Evolutionary conservation across 2,329 filamentous ascomycete species (phyloP), one percentile per base, ranked within the genome.

Genomic region (Gaeumannomyces sp.): DNA sequence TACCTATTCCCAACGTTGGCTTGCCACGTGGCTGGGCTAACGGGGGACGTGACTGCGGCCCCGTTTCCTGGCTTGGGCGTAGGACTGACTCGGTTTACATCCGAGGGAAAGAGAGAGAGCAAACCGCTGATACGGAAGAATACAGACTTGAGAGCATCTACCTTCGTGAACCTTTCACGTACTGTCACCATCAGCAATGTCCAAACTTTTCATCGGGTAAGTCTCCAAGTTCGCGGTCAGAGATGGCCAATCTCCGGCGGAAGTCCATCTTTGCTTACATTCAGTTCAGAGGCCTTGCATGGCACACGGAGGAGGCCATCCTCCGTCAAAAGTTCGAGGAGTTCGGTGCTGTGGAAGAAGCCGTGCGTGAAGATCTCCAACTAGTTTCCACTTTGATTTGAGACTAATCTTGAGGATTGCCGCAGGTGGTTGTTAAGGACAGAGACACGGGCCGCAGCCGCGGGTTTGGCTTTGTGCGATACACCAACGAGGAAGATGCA

Each of bases 401-500:
- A 57, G 45, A 62, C 31, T 29, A 53, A 64, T 22, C 8, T 13
- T 35, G n/a, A 3, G 22, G 28, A 25, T 8, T 10, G 19, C 4
- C n/a, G 14, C 33, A 98, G 94, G 91, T 97, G 68, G 94, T 99
- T 71, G 93, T 98, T 73, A 98, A 97, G 82, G 94, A 99, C 78
- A 92, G 93, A 73, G 94, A 98, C 76, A 97, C 94, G 73, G 91
- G 92, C 72, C 92, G 94, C 77, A 97, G 93, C 83, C 92, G 95
- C 77, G 95, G 95, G 67, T 99, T 98, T 77, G 95, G 95, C 61
- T 98, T 98, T 77, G 94, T 99, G 69, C 91, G 93, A 72, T 99
- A 94, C 79, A 80, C 86, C 63, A 86, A 87, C 69, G 91, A 93
- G 69, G 79, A 82, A 60, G 90, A 93, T 77, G 91, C 92, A 68